These are phyloP conservation scores for Pittosporum tobira DNA, from an alignment of 129 eudicot genomes.

Conservation along the genomic window DNA sequence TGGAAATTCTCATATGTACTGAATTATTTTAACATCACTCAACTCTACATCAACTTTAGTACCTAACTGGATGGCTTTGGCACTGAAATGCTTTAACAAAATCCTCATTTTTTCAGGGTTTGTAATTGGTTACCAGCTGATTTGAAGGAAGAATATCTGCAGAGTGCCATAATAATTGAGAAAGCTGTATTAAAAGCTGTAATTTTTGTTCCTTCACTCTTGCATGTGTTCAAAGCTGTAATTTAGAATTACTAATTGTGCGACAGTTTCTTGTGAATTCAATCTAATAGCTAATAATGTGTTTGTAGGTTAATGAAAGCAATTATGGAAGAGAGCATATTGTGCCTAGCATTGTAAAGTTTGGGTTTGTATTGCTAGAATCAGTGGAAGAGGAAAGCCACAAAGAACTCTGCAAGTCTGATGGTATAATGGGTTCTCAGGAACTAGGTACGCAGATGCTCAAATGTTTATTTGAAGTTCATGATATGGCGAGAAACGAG, in stretches of 20 bases:
- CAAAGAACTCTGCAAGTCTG: conserved; percentile 39
- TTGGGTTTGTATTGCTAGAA: conserved; percentile 69
- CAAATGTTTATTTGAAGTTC: conserved; percentile 66
- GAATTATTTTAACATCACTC: no score
- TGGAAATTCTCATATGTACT: neutral
- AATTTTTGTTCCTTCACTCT: conserved; percentile 2
- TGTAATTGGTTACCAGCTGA: conserved; percentile 71
- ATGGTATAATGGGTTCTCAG: conserved; percentile 51
- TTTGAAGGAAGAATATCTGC: conserved; percentile 56
- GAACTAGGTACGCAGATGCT: conserved; percentile 62
- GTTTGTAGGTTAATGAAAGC: conserved; percentile 55
- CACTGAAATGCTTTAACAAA: neutral
- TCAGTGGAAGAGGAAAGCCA: conserved; percentile 36
- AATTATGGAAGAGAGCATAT: conserved; percentile 74
- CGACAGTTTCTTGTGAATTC: neutral
- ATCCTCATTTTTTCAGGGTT: conserved; percentile 35
- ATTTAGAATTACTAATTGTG: neutral
- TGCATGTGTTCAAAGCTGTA: neutral
- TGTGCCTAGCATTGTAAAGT: conserved; percentile 59
- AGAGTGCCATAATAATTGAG: conserved; percentile 45
- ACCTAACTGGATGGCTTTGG: no score
- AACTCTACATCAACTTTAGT: no score
- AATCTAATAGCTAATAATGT: no score
- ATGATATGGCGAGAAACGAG: conserved; percentile 82
- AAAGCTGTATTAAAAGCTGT: conserved; percentile 66